phyloP scores from a whole-genome alignment of 306 rosid species.

The Sesbania bispinosa region DNA sequence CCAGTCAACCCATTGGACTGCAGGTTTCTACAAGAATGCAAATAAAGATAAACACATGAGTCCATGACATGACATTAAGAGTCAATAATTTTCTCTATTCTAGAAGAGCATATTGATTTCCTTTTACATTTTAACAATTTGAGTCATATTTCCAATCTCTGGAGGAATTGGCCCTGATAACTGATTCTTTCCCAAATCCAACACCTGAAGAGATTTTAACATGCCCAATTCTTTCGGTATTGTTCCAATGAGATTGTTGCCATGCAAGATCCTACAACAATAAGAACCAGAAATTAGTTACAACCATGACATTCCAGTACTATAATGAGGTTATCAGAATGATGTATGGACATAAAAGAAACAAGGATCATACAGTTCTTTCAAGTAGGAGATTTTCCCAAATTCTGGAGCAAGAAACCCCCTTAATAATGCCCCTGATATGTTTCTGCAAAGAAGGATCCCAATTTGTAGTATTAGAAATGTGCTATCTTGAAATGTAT shows the following conservation, averaged over 20 bases:
- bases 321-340: neutral
- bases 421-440: constrained; percentile 67
- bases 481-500: constrained; percentile 18
- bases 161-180: constrained; percentile 86
- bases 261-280: constrained; percentile 68
- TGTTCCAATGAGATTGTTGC: constrained; percentile 76
- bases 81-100: neutral
- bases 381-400: constrained; percentile 67
- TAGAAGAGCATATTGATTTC: constrained; percentile 8
- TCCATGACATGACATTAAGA: neutral
- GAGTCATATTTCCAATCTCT: constrained; percentile 66
- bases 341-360: neutral
- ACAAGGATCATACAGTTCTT: constrained; percentile 62
- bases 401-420: constrained; percentile 83
- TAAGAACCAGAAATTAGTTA: constrained; percentile 18
- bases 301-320: constrained; percentile 16
- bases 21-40: constrained; percentile 61
- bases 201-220: constrained; percentile 63
- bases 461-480: constrained; percentile 29
- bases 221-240: constrained; percentile 78
- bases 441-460: constrained; percentile 58
- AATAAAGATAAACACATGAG: constrained; percentile 14
- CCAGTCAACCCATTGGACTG: constrained; percentile 87
- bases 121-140: constrained; percentile 65
- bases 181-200: constrained; percentile 85